phyloP scores from a whole-genome alignment of 2,329 filamentous ascomycete genomes.

The Hawksworthiomyces lignivorus region DNA sequence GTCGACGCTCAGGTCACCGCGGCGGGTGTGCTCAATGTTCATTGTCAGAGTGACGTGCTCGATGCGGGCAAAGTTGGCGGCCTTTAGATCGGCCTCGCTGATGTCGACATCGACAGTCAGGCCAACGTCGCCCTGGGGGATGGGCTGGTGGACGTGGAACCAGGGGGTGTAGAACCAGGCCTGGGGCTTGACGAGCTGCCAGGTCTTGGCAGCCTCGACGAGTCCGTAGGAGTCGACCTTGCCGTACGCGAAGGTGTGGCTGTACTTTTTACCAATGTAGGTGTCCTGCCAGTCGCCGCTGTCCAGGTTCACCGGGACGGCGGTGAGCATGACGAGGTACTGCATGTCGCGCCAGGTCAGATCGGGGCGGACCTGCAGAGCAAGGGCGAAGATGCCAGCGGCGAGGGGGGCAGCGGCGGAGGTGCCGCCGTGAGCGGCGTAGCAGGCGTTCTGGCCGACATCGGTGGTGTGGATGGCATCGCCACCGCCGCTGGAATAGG shows the following conservation, averaged over 20 bases:
- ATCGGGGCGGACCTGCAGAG: constrained; percentile 76
- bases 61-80: constrained; percentile 75
- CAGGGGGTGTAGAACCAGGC: constrained; percentile 92
- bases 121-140: constrained; percentile 79
- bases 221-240: constrained; percentile 85
- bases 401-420: constrained; percentile 91
- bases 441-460: constrained; percentile 76
- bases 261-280: constrained; percentile 74
- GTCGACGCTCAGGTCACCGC: constrained; percentile 89
- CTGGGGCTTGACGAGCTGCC: constrained; percentile 86
- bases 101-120: constrained; percentile 75
- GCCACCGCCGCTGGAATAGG: constrained; percentile 84
- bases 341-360: constrained; percentile 92
- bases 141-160: constrained; percentile 77
- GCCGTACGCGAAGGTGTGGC: constrained; percentile 91
- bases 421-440: constrained; percentile 79
- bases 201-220: constrained; percentile 78
- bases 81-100: constrained; percentile 69
- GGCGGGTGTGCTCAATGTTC: constrained; percentile 82
- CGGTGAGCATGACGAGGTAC: constrained; percentile 79
- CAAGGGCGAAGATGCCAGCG: constrained; percentile 84
- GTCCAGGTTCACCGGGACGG: constrained; percentile 69
- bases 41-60: constrained; percentile 98
- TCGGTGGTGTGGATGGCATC: constrained; percentile 92
- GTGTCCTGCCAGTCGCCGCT: constrained; percentile 74